Conservation (phyloP, 2,329 filamentous ascomycete genomes). For the Hypoxylon sp. region DNA sequence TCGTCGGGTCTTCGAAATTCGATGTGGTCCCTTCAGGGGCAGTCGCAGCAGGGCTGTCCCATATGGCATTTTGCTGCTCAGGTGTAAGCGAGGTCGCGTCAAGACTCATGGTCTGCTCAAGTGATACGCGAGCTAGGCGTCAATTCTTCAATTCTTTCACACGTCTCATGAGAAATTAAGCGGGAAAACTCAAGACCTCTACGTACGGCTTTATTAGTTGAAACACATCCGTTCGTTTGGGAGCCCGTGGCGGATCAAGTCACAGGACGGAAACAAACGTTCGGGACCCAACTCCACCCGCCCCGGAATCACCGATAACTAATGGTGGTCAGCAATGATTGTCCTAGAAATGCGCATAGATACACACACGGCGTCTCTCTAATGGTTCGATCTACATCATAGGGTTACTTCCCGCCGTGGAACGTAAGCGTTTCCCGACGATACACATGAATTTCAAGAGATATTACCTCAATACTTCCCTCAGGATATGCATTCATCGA, state of each 20-base stretch:
- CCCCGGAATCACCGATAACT: neutral
- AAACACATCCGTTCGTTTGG: neutral
- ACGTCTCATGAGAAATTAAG: neutral
- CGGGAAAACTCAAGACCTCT: neutral
- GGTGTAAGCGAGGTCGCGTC: neutral
- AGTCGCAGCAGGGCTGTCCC: neutral
- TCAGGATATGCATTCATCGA: too few relatives aligned
- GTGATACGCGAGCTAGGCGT: neutral
- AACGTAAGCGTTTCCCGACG: neutral
- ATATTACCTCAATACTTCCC: neutral
- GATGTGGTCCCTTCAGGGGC: neutral
- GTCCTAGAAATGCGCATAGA: too few relatives aligned
- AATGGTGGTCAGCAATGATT: neutral
- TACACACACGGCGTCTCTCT: too few relatives aligned
- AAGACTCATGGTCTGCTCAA: neutral
- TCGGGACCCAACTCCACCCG: neutral
- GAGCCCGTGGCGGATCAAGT: neutral
- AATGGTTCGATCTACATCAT: too few relatives aligned
- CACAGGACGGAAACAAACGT: neutral
- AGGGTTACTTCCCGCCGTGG: neutral
- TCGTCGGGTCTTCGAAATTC: neutral
- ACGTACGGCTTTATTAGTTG: neutral
- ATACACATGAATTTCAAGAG: neutral
- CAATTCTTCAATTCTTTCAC: too few relatives aligned
- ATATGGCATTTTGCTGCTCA: neutral